Percentiles rank a stretch among this genome's conserved stretches.
These are phyloP conservation scores for Sphagnum contortum DNA, from an alignment of 225 moss, liverwort and hornwort species.

Conservation along the genomic window DNA sequence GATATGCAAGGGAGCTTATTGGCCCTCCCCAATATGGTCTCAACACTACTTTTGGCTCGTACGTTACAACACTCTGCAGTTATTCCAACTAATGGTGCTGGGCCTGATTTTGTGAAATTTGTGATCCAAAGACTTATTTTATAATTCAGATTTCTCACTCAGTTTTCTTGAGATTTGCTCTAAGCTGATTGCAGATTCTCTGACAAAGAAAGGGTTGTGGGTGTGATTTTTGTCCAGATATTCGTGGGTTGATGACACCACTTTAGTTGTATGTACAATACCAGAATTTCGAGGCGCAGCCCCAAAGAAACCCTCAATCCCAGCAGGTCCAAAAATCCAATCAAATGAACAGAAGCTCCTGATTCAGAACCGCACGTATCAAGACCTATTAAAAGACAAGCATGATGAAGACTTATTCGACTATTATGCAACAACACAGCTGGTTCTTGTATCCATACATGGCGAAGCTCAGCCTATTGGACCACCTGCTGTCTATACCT, in stretches of 20 bases:
- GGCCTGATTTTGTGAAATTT: too few relatives aligned
- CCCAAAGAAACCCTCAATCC: conserved; percentile 79
- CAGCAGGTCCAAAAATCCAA: conserved; percentile 69
- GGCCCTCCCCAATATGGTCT: conserved; percentile 32
- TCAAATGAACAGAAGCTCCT: conserved; percentile 80
- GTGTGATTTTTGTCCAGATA: conserved; percentile 34
- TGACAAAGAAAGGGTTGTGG: too few relatives aligned
- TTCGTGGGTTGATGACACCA: conserved; percentile 85
- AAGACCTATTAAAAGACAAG: conserved; percentile 86
- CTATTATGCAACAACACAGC: conserved; percentile 66
- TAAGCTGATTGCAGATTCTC: too few relatives aligned
- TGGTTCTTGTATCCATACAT: conserved; percentile 51
- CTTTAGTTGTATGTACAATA: conserved; percentile 62
- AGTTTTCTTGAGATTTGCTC: too few relatives aligned
- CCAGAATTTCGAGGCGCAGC: conserved; percentile 49
- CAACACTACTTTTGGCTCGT: conserved; percentile 54
- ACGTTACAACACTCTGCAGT: conserved; percentile 4
- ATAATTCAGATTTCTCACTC: too few relatives aligned
- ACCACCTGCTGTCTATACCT: conserved; percentile 62
- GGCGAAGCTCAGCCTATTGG: conserved; percentile 57
- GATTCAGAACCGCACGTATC: conserved; percentile 89
- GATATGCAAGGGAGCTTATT: conserved; percentile 35
- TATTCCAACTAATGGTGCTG: too few relatives aligned
- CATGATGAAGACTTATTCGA: conserved; percentile 94
- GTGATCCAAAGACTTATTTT: too few relatives aligned